phyloP scores from a whole-genome alignment of 1,284 basidiomycete genomes.

The Cutaneotrichosporon cutaneum region DNA sequence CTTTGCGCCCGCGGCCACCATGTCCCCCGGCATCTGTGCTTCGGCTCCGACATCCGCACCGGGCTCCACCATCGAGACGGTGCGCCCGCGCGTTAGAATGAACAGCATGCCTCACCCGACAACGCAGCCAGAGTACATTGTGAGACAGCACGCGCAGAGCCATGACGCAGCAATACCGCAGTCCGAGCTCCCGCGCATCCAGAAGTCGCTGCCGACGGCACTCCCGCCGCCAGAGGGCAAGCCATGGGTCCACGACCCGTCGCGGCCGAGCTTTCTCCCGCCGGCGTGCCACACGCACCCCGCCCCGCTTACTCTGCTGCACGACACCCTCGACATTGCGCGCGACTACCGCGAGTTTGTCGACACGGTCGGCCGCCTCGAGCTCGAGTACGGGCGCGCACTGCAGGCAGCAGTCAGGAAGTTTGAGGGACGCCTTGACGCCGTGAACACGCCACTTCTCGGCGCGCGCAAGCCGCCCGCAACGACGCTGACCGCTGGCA shows the following conservation, averaged over 20 bases:
- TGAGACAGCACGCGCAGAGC: neutral
- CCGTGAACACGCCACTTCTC: conserved; percentile 1
- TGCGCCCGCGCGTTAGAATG: neutral
- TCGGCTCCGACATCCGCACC: neutral
- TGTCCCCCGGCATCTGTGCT: neutral
- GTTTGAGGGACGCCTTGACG: conserved; percentile 23
- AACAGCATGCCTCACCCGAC: neutral
- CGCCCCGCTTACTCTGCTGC: conserved; percentile 14
- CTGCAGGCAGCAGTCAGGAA: conserved; percentile 24
- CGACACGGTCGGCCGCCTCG: conserved; percentile 24
- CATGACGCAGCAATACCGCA: neutral
- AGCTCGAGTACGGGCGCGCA: conserved; percentile 24
- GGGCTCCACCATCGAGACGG: neutral
- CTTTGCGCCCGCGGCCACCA: neutral
- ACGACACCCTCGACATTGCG: conserved; percentile 24
- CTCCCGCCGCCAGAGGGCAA: neutral
- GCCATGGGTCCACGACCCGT: conserved; percentile 22
- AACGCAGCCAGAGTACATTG: neutral
- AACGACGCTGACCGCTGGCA: conserved; percentile 16
- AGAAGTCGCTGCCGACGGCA: neutral
- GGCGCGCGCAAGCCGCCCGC: conserved; percentile 19
- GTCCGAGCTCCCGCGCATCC: neutral
- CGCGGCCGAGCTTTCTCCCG: conserved; percentile 25
- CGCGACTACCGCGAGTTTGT: conserved; percentile 30
- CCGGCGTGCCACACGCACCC: conserved; percentile 4